Evolutionary conservation across 345 rosid species (phyloP).

Genomic region (Rhodomyrtus tomentosa): DNA sequence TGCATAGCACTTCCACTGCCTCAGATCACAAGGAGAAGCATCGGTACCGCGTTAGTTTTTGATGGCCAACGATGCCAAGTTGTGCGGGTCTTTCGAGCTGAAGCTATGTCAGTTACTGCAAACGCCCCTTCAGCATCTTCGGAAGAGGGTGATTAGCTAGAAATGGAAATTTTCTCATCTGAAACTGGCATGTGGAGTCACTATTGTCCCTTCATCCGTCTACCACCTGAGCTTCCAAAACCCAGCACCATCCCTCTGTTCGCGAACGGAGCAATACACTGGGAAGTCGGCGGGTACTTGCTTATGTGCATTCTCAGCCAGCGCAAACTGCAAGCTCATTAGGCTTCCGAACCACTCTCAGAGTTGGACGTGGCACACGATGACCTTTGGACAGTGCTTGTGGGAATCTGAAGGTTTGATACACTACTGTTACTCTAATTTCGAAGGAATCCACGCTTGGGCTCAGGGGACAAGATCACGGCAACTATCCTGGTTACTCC

Average conservation of each 20-base stretch:
- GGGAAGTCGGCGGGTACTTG: constrained; percentile 15
- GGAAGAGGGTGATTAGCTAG: background rate
- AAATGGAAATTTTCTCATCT: constrained; percentile 13
- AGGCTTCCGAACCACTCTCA: constrained; percentile 7
- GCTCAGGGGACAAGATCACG: constrained; percentile 1
- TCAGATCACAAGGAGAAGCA: constrained; percentile 7
- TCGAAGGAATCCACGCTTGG: constrained; percentile 23
- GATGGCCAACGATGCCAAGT: constrained; percentile 9
- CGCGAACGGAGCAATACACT: constrained; percentile 3
- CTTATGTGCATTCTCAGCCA: background rate
- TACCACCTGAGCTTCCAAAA: constrained; percentile 12
- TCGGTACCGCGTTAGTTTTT: constrained; percentile 9
- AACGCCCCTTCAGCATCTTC: background rate
- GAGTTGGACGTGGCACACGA: constrained; percentile 3
- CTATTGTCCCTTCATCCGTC: background rate
- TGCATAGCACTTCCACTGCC: constrained; percentile 9
- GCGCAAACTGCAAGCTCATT: background rate
- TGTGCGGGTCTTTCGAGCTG: constrained; percentile 4
- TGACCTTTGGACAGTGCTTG: constrained; percentile 15
- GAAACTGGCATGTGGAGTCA: constrained; percentile 4
- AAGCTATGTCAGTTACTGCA: background rate
- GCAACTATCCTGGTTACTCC: background rate
- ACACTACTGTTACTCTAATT: constrained; percentile 11
- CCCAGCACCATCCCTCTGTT: constrained; percentile 2
- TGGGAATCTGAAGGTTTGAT: constrained; percentile 11